Base-by-base conservation (phyloP, 331 rosid genomes). In the Stylosanthes scabra region DNA sequence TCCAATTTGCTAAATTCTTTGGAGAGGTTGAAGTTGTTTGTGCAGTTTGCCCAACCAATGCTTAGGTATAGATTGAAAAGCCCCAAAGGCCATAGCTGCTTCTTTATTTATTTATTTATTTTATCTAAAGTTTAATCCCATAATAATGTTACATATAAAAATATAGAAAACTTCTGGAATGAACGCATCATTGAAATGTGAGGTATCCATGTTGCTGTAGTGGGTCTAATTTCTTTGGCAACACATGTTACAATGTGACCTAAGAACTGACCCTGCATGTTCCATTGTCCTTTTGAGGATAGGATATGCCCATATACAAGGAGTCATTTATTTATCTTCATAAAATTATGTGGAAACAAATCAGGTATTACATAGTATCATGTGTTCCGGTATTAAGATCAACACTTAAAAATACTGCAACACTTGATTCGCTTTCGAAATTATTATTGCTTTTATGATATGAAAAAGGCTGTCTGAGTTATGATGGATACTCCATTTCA, bases 161-260 rank as follows among this genome's bases (percentile, higher is more conserved):
- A 3, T 27, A 34, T 34, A 34, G 0, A 4, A 34, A 34, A 34
- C 39, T 27, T 58, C 28, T 27, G n/a, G 7, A 57, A 58, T 41
- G 9, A 71, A 46, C 39, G 28, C 20, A 16, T 46, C n/a, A 46
- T 46, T 9, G 51, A 34, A 2, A 10, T 46, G 51, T 46, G 45
- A 29, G n/a, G 60, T n/a, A 14, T n/a, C n/a, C n/a, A n/a, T n/a
- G n/a, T n/a, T n/a, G n/a, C n/a, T n/a, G n/a, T n/a, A 9, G 40
- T 68, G 31, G 72, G 16, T 49, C 71, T 15, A 52, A 52, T 52
- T 52, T 52, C 4, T 52, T 14, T 15, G 58, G 58, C 7, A 34
- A 52, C 58, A 52, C 58, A 51, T n/a, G 25, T 52, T 14, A 15
- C 58, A 14, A 15, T 14, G 58, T 20, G 4, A 52, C 28, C 14